phyloP scores from a whole-genome alignment of 2,329 filamentous ascomycete genomes.

The Pseudogymnoascus sp. region DNA sequence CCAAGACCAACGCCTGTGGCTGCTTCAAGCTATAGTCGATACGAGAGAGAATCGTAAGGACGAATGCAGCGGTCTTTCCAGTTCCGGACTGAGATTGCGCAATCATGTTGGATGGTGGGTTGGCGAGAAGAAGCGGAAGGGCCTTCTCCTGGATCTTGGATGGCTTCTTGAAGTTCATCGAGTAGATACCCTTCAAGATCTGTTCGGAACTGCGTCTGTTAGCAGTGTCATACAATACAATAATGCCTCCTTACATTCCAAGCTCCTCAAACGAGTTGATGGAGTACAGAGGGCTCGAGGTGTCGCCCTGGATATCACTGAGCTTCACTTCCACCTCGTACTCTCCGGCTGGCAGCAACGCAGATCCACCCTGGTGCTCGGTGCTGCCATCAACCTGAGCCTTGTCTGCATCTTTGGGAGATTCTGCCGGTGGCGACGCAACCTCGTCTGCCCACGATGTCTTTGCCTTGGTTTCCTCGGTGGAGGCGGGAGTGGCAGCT shows the following conservation, averaged over 20 bases:
- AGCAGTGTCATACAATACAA: constrained; percentile 11
- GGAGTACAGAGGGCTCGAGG: constrained; percentile 81
- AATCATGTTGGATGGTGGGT: constrained; percentile 91
- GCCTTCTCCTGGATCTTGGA: constrained; percentile 98
- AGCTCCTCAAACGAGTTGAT: constrained; percentile 78
- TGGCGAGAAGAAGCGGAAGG: constrained; percentile 74
- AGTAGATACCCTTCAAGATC: constrained; percentile 69
- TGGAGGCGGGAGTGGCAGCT: background rate
- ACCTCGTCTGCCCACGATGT: constrained; percentile 35
- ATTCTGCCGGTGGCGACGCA: constrained; percentile 21
- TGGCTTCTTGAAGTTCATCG: constrained; percentile 85
- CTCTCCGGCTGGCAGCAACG: constrained; percentile 56
- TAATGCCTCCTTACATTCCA: constrained; percentile 57
- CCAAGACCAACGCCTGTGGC: constrained; percentile 83
- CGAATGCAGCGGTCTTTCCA: constrained; percentile 95
- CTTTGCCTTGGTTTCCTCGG: constrained; percentile 3
- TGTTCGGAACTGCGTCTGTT: constrained; percentile 40
- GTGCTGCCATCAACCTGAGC: constrained; percentile 41
- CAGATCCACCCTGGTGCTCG: constrained; percentile 39
- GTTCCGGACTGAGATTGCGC: constrained; percentile 99
- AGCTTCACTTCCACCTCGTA: constrained; percentile 91
- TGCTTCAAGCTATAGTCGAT: constrained; percentile 63
- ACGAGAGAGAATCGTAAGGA: constrained; percentile 82
- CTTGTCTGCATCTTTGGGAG: constrained; percentile 14
- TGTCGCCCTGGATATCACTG: constrained; percentile 78